Evolutionary conservation across 2,329 filamentous ascomycete species (phyloP).

Genomic region (Trichoderma endophyticum): DNA sequence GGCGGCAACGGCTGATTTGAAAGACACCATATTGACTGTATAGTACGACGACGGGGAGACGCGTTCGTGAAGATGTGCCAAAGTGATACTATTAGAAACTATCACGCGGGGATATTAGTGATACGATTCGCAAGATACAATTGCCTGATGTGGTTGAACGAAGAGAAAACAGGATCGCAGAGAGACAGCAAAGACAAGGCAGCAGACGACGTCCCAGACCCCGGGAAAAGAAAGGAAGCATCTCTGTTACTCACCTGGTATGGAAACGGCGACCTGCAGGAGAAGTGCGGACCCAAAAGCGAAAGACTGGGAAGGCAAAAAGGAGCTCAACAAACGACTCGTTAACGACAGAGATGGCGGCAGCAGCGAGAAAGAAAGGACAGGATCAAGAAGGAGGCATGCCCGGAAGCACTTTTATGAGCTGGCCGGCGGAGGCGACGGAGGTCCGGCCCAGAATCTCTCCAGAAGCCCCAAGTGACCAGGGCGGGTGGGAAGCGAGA

Average conservation of each 20-base stretch:
- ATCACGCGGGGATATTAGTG: not conserved
- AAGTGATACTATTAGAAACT: not conserved
- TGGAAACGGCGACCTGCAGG: not conserved
- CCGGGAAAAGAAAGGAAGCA: not conserved
- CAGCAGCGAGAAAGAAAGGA: not conserved
- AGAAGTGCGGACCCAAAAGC: slow-evolving; percentile 1
- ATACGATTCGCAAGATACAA: not conserved
- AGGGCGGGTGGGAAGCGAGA: slow-evolving; percentile 14
- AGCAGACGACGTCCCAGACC: not conserved
- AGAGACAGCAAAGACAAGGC: not conserved
- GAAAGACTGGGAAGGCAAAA: slow-evolving; percentile 4
- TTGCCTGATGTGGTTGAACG: not conserved
- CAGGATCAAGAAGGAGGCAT: slow-evolving; percentile 12
- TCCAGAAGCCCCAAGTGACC: slow-evolving; percentile 13
- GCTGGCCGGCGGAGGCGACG: slow-evolving; percentile 9
- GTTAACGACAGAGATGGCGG: slow-evolving; percentile 16
- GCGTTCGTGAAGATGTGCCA: not conserved
- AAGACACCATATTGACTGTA: slow-evolving; percentile 48
- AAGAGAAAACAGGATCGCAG: not conserved
- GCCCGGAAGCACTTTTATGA: slow-evolving; percentile 15
- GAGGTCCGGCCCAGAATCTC: slow-evolving; percentile 12
- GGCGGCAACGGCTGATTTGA: slow-evolving; percentile 53
- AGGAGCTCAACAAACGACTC: slow-evolving; percentile 10
- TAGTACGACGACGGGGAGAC: not conserved
- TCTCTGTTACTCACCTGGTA: slow-evolving; percentile 5